Evolutionary conservation across 305 asterid species (phyloP), one percentile per base, ranked within the genome.

Genomic region (Fraxinus sp.): DNA sequence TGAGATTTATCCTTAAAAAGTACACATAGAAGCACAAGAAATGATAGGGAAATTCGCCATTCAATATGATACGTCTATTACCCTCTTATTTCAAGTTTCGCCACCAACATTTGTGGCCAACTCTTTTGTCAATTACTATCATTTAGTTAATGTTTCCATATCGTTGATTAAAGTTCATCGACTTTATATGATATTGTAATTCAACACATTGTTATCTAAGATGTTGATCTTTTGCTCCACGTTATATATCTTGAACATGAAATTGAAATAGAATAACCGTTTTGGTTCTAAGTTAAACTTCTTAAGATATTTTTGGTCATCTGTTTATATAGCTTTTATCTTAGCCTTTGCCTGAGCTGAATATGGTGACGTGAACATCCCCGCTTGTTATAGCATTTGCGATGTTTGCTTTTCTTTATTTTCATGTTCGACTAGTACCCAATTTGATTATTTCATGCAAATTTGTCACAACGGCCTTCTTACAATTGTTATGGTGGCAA

Each of bases 1-100:
- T 35, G 76, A 43, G 77, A 83, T 74, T 76, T 68, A 49, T 11
- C 22, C 57, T 46, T 77, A 86, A 73, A 2, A 82, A 82, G 76
- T 86, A 76, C 36, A 75, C 22, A 84, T 78, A 83, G 66, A 30
- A 80, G 84, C 82, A 66, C 77, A 84, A 84, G 7, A 62, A 84
- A 84, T 62, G 71, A 75, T 80, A 35, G 83, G 80, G 82, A 84
- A 85, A 85, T 43, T 59, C 78, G 57, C 39, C 59, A 75, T 80
- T 83, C 66, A 76, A n/a, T 80, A 28, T 64, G 77, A 74, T 84
- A 84, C 83, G 16, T 80, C 82, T 76, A 55, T 14, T 28, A 22
- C 66, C 80, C 16, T 26, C 71, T 36, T 81, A 36, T 75, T 75
- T 82, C 82, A 84, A 79, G 77, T 62, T 37, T 52, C 78, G 24